Conservation (phyloP, 2,329 filamentous ascomycete genomes). For the Hypoxylon sp. region DNA sequence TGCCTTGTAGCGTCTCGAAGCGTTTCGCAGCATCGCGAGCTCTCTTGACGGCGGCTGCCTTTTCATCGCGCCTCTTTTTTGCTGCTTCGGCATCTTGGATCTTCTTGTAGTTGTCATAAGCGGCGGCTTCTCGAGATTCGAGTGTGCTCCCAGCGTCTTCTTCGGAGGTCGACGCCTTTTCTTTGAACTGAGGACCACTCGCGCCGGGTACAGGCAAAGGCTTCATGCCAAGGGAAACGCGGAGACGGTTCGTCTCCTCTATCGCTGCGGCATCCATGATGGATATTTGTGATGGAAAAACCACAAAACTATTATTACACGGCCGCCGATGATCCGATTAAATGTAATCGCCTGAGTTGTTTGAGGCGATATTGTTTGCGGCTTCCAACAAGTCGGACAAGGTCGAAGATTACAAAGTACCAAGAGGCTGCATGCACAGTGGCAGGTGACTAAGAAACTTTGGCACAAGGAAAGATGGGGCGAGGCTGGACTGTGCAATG, state of each 20-base stretch:
- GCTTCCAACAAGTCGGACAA: background rate
- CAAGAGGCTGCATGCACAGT: background rate
- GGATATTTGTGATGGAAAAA: slow-evolving; percentile 10
- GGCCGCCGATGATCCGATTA: background rate
- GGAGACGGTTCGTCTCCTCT: slow-evolving; percentile 94
- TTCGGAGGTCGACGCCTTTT: slow-evolving; percentile 59
- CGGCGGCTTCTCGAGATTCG: slow-evolving; percentile 81
- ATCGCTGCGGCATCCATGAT: slow-evolving; percentile 80
- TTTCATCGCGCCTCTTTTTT: slow-evolving; percentile 84
- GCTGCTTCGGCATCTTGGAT: slow-evolving; percentile 78
- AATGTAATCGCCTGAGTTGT: background rate
- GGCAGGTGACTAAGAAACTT: background rate
- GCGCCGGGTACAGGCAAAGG: slow-evolving; percentile 87
- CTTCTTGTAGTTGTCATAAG: slow-evolving; percentile 80
- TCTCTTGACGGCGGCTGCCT: slow-evolving; percentile 86
- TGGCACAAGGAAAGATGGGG: background rate
- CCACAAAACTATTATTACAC: background rate
- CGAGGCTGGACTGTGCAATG: no score
- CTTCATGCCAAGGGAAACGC: slow-evolving; percentile 89
- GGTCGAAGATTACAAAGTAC: slow-evolving; percentile 10
- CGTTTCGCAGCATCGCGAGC: slow-evolving; percentile 88
- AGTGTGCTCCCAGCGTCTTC: slow-evolving; percentile 82
- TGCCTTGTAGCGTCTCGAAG: slow-evolving; percentile 81
- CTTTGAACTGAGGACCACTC: slow-evolving; percentile 58
- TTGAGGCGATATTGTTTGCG: slow-evolving; percentile 7